Base-by-base conservation (phyloP, 2,329 filamentous ascomycete genomes). In the Alternaria longipes region DNA sequence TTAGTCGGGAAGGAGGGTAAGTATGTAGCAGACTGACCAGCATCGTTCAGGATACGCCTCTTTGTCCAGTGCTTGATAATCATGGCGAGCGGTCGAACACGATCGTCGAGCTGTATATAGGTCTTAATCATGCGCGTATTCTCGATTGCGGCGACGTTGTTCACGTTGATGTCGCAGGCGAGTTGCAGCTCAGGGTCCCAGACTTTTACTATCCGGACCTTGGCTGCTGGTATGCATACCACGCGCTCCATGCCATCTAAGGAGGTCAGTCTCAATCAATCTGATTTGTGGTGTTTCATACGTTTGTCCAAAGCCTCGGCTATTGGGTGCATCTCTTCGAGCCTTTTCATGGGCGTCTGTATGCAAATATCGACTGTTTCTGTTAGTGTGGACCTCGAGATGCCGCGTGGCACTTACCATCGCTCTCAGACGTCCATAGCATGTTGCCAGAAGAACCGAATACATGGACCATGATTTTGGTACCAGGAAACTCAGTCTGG, bases 371-470 rank as follows among this genome's bases (percentile, higher is more conserved):
- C 95, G 77, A 99, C 94, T 97, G 46, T 22, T 30, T 30, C 4
- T 32, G 64, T 81, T 56, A 80, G 75, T 61, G n/a, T 18, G 24
- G 36, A 18, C 14, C 3, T 38, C 18, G 14, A 5, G 11, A 42
- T 45, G 36, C 11, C 11, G 24, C 8, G 41, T 52, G 22, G 38
- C 8, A 34, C 89, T 72, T 83, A 97, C 93, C 92, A 82, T 99
- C 95, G 54, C 95, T 99, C 75, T 97, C 93, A 79, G 93, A 94
- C 34, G 94, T 97, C 80, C 93, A 97, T 58, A 99, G 83, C 78
- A 95, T 83, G 79, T 99, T 99, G 49, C 95, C 95, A 5, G 95
- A 98, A 5, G 95, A 98, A n/a, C 95, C 95, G 85, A 99, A 99
- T 16, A 98, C 88, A 77, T 95, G 90, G 36, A 97, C 95, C 68